Conservation (phyloP, 75 land plant genomes). For the Selaginella tamariscina region DNA sequence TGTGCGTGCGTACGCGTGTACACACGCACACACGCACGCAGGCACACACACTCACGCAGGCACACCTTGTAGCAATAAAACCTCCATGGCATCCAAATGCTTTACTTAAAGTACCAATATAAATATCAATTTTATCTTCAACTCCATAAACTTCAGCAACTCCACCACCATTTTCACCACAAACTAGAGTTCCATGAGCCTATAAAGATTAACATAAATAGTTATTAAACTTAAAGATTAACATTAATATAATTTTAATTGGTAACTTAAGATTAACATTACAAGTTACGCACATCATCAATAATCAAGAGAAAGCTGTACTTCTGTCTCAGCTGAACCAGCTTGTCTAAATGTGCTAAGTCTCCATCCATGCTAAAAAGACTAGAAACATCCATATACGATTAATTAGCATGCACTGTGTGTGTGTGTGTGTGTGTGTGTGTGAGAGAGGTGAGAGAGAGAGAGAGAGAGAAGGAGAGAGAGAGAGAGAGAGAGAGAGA, state of each 20-base stretch:
- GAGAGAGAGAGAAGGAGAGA: no score
- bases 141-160: conserved; percentile 67
- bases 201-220: conserved; percentile 20
- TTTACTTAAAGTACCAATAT: conserved; percentile 91
- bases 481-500: no score
- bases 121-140: conserved; percentile 73
- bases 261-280: conserved; percentile 17
- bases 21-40: no score
- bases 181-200: conserved; percentile 96
- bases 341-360: conserved; percentile 75
- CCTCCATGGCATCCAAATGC: conserved; percentile 98
- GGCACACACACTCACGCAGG: no score
- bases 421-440: no score
- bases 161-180: conserved; percentile 93
- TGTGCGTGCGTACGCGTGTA: no score
- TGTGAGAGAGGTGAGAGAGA: no score
- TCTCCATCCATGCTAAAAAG: conserved; percentile 99
- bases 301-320: conserved; percentile 69
- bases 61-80: conserved; percentile 64
- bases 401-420: no score
- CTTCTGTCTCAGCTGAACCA: conserved; percentile 62
- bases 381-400: conserved; percentile 32
- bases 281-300: conserved; percentile 56
- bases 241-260: conserved; percentile 6
- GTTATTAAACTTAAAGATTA: not conserved